phyloP scores from a whole-genome alignment of 768 basidiomycete genomes.

The Mrakia frigida region DNA sequence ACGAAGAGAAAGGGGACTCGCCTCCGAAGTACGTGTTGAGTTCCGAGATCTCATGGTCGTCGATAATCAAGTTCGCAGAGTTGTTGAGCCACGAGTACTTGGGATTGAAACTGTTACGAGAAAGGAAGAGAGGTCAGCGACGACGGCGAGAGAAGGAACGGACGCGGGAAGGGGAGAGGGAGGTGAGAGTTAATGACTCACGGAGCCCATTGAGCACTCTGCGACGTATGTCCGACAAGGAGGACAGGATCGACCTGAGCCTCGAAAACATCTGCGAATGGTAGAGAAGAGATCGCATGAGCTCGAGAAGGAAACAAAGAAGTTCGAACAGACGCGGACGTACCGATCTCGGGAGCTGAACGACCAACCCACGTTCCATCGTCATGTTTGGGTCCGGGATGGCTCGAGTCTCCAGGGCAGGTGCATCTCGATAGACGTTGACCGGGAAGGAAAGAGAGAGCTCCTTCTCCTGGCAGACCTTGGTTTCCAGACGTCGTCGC shows the following conservation, averaged over 20 bases:
- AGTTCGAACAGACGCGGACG: too few species aligned
- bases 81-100: constrained; percentile 19
- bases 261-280: constrained; percentile 70
- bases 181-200: not conserved
- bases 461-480: constrained; percentile 10
- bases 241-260: constrained; percentile 52
- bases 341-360: constrained; percentile 62
- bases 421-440: constrained; percentile 64
- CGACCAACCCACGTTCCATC: constrained; percentile 50
- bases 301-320: not conserved
- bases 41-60: not conserved
- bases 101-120: constrained; percentile 5
- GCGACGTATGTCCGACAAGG: too few species aligned
- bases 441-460: constrained; percentile 38
- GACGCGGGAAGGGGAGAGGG: not conserved
- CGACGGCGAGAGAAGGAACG: too few species aligned
- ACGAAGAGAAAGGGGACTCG: not conserved
- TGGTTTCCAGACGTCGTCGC: constrained; percentile 9
- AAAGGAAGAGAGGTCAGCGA: too few species aligned
- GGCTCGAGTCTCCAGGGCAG: constrained; percentile 37
- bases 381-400: constrained; percentile 52
- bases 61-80: constrained; percentile 7
- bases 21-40: constrained; percentile 30
- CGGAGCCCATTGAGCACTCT: constrained; percentile 16
- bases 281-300: constrained; percentile 38